Conservation (phyloP, 805 yeast genomes). For the Kodamaea laetipori region DNA sequence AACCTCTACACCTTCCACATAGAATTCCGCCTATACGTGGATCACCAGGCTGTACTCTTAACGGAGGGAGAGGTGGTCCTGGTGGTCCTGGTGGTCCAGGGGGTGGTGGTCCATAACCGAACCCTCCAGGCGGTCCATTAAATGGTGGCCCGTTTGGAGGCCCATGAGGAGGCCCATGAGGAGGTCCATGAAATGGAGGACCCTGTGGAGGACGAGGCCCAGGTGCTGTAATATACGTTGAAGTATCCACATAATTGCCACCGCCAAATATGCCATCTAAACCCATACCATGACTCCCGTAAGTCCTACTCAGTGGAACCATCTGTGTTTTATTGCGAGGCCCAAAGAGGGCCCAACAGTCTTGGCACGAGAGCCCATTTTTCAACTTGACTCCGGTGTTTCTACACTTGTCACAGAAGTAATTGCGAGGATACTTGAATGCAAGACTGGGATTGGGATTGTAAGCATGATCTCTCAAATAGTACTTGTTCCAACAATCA, state of each 20-base stretch:
- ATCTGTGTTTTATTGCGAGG: slow-evolving; percentile 34
- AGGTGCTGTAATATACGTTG: slow-evolving; percentile 4
- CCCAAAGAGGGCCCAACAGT: slow-evolving; percentile 69
- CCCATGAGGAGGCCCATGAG: slow-evolving; percentile 2
- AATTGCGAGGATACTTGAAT: slow-evolving; percentile 66
- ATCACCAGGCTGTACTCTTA: slow-evolving; percentile 69
- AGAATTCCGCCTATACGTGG: slow-evolving; percentile 70
- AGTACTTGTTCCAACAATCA: slow-evolving; percentile 34
- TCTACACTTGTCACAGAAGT: slow-evolving; percentile 65
- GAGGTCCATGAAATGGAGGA: slow-evolving; percentile 1
- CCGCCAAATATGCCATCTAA: slow-evolving; percentile 9
- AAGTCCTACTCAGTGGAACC: slow-evolving; percentile 6
- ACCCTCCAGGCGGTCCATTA: slow-evolving; percentile 9
- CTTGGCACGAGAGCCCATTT: slow-evolving; percentile 65
- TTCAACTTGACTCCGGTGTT: slow-evolving; percentile 70
- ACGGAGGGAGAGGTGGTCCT: slow-evolving; percentile 8
- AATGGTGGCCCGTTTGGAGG: slow-evolving; percentile 3
- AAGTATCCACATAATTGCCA: not conserved
- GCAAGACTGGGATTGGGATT: slow-evolving; percentile 56
- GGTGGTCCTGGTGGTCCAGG: slow-evolving; percentile 9
- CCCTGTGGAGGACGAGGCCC: not conserved
- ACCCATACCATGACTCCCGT: slow-evolving; percentile 12
- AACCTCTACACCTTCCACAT: slow-evolving; percentile 74
- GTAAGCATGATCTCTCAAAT: slow-evolving; percentile 34
- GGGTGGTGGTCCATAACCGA: slow-evolving; percentile 5